phyloP scores from a whole-genome alignment of 2,329 filamentous ascomycete genomes.

The Sphaerulina musiva region DNA sequence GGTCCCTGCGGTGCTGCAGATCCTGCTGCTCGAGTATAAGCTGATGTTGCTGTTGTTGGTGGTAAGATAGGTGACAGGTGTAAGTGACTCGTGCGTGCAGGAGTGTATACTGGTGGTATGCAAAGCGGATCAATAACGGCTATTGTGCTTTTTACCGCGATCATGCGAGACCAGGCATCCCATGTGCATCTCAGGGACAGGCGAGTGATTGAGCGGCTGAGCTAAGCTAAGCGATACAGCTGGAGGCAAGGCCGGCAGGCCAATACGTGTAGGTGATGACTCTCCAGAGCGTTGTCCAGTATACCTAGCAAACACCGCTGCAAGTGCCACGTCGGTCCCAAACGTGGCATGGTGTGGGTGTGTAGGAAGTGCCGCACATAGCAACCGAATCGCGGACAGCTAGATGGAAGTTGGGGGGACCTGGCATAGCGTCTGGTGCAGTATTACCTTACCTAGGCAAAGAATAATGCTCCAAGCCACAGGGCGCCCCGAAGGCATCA shows the following conservation, averaged over 20 bases:
- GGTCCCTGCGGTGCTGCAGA: neutral
- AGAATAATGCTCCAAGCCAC: neutral
- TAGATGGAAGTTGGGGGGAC: neutral
- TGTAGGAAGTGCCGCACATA: neutral
- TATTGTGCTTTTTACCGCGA: neutral
- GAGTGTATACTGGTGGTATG: neutral
- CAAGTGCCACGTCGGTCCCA: neutral
- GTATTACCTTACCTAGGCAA: neutral
- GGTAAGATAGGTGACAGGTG: no score
- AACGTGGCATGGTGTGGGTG: neutral
- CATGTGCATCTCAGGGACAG: neutral
- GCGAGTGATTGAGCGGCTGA: neutral
- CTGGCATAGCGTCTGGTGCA: neutral
- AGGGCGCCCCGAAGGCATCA: neutral
- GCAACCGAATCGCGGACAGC: neutral
- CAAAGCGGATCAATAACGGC: neutral
- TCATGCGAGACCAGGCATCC: neutral
- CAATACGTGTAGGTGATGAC: no score
- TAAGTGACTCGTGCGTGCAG: neutral
- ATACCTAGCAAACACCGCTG: conserved; percentile 1
- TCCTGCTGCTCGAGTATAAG: neutral
- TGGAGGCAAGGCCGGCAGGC: no score
- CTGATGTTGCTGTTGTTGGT: no score
- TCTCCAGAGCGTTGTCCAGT: neutral
- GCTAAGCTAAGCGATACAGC: neutral